Evolutionary conservation across 148 eudicot species (phyloP), one percentile per base, ranked within the genome.

Genomic region (Rhododendron mucronatum): DNA sequence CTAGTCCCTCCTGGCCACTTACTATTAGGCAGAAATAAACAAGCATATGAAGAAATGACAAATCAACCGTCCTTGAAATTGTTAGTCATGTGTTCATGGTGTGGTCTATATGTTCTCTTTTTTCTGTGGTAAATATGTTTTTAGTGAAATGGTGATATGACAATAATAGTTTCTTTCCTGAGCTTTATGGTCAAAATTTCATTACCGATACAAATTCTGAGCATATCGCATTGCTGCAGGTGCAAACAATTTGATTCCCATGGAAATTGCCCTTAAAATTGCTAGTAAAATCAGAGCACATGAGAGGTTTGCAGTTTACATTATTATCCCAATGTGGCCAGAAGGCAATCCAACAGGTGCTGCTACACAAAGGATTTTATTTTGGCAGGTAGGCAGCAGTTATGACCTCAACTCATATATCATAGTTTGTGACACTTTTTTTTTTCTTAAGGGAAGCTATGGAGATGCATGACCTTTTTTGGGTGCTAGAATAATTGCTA

Each of bases 261-360:
- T 93, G 94, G 98, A 95, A 90, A 92, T 97, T 71, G 95, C 99
- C 47, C 94, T 95, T 44, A 97, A 97, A 89, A 91, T 97, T 84
- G 94, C 93, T 48, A 91, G 87, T 63, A 97, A 97, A 86, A 95
- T 97, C 82, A 90, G 91, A 94, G 93, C 96, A 53, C 92, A 93
- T 69, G 92, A 97, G 91, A 94, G 98, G 84, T 97, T 97, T 90
- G 95, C 98, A 47, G 99, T 89, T 81, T 97, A 97, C 86, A 92
- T 97, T 73, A 90, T 95, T 86, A 90, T 97, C 59, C 99, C 99
- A 45, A 97, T 94, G 99, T 97, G 99, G 99, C 99, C 99, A 82
- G 99, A 95, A 88, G 99, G 99, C 79, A 89, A 92, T 87, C 96
- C 99, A 51, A 92, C 93, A 30, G 94, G 96, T 73, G 90, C 92